A percentile compares a stretch with the other conserved stretches of the same genome.
These are phyloP conservation scores for Ophiostoma sp. DNA, from an alignment of 2,329 filamentous ascomycete genomes.

Conservation along the genomic window DNA sequence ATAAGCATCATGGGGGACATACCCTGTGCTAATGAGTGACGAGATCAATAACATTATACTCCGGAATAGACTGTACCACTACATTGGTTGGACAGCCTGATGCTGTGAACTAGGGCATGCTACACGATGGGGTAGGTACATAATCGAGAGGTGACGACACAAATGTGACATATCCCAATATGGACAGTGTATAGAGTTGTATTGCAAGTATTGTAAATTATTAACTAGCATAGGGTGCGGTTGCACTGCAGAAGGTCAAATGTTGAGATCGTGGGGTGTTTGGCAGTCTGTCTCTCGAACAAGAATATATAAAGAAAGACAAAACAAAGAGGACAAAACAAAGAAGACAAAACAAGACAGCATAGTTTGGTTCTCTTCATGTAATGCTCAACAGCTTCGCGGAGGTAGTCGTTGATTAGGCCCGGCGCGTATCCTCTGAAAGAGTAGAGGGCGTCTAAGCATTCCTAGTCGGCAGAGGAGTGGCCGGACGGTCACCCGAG, in stretches of 20 bases:
- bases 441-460: neutral
- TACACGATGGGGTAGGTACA: neutral
- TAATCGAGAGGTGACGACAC: neutral
- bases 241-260: neutral
- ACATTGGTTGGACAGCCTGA: neutral
- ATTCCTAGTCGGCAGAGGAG: neutral
- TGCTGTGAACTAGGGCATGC: neutral
- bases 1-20: neutral
- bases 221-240: neutral
- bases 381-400: too few relatives aligned
- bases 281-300: slow-evolving; percentile 8
- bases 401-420: neutral
- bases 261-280: slow-evolving; percentile 1
- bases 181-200: neutral
- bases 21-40: neutral
- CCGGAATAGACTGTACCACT: neutral
- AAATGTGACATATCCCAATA: neutral
- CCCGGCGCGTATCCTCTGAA: neutral
- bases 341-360: neutral
- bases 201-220: neutral
- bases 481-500: neutral
- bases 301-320: neutral
- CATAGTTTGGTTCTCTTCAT: neutral
- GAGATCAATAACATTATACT: neutral
- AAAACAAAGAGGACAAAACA: neutral